Evolutionary conservation across 2,329 filamentous ascomycete genomes (phyloP), one percentile per base, ranked within the genome.

Genomic region (Epichloe sylvatica): DNA sequence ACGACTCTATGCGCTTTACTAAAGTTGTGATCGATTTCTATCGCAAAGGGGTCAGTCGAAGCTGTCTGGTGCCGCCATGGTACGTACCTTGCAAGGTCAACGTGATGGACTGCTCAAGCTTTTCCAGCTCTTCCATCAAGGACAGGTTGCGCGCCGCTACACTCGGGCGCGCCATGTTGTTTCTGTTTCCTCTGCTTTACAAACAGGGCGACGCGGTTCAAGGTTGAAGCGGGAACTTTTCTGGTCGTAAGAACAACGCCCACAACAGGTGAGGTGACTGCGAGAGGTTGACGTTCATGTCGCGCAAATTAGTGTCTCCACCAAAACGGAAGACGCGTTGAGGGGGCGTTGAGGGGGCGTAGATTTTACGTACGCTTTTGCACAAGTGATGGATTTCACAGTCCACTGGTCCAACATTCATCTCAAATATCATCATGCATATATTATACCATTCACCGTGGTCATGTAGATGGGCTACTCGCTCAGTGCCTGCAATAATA

Each of bases 11-110:
- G 92, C 33, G 92, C 90, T 62, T 87, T 88, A 70, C 87, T 96
- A 66, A 98, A 98, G 69, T 98, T 98, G 67, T 88, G 86, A 65
- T 98, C 92, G 70, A 98, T 98, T 73, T 98, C 92, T 94, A 25
- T 33, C 17, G 6, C 4, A 44, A 25, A 57, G 47, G 52, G 50
- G 53, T 44, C 46, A 42, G 46, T 17, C 11, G 17, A 25, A 15
- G 13, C 23, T 39, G 34, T 7, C 0, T 12, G 17, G 9, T 17
- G 41, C 37, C 23, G 42, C 25, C 21, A 56, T 59, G 52, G 52
- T 65, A 85, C 87, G 51, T 65, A 85, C 87, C 88, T 82, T 97
- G 92, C 21, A 98, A 74, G 0, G 91, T 97, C 39, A 97, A 74
- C 0, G 92, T 98, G 59, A 98, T 97, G 21, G 88, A 94, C 65